Evolutionary conservation across 2,329 filamentous ascomycete species (phyloP).

Genomic region (Aspergillus pseudoglaucus): DNA sequence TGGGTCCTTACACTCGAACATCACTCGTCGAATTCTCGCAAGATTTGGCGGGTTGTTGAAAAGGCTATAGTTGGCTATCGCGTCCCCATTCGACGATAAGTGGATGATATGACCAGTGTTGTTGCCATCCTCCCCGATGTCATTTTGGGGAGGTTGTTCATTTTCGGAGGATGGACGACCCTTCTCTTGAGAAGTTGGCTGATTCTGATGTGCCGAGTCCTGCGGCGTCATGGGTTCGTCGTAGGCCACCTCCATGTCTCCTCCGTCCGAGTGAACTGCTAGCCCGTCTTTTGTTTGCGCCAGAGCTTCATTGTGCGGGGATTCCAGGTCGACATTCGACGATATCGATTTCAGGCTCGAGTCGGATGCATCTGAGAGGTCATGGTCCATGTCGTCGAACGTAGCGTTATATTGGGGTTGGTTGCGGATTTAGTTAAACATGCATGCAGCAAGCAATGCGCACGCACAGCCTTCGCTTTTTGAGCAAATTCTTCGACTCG

Average conservation of each 20-base stretch:
- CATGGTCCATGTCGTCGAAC: slow-evolving; percentile 26
- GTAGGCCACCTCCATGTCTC: slow-evolving; percentile 6
- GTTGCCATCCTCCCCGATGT: neutral
- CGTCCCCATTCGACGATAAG: neutral
- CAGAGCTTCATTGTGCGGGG: slow-evolving; percentile 8
- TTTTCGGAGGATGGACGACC: neutral
- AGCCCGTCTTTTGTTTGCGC: slow-evolving; percentile 5
- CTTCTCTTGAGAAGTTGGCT: slow-evolving; percentile 1
- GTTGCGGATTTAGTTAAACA: slow-evolving; percentile 5
- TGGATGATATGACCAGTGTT: neutral
- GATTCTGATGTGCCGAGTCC: slow-evolving; percentile 1
- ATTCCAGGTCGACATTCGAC: slow-evolving; percentile 8
- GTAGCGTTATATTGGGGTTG: slow-evolving; percentile 4
- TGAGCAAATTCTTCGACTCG: neutral
- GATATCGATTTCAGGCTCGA: slow-evolving; percentile 14
- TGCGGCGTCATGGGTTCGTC: slow-evolving; percentile 1
- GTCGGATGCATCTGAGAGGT: slow-evolving; percentile 14
- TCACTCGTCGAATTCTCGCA: slow-evolving; percentile 34
- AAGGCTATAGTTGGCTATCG: slow-evolving; percentile 20
- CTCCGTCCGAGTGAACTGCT: slow-evolving; percentile 3
- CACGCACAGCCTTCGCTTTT: neutral
- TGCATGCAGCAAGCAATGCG: slow-evolving; percentile 1
- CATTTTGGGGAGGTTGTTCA: neutral
- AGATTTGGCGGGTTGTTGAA: slow-evolving; percentile 40
- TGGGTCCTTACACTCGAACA: slow-evolving; percentile 42